Conservation (phyloP, 2,329 filamentous ascomycete species). For the Periconia sp. region DNA sequence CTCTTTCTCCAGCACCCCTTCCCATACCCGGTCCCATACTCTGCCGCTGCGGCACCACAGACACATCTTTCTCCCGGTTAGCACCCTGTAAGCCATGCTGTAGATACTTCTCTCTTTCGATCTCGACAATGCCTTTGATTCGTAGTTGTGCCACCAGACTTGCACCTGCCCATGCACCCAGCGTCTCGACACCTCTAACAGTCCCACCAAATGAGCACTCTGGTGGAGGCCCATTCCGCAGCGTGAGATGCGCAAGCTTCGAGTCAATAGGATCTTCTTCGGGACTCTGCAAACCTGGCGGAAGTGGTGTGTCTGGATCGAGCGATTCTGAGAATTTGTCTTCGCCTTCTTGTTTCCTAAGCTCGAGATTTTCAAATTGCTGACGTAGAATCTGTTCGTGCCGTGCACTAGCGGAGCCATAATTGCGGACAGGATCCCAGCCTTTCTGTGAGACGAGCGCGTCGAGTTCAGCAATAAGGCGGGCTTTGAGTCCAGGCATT, state of each 20-base stretch:
- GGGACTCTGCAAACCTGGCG: constrained; percentile 53
- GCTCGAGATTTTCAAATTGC: constrained; percentile 28
- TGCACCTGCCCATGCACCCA: constrained; percentile 77
- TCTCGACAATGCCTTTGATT: constrained; percentile 69
- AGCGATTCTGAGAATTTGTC: constrained; percentile 30
- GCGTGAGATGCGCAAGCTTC: constrained; percentile 59
- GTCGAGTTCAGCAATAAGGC: constrained; percentile 77
- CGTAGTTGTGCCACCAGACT: constrained; percentile 73
- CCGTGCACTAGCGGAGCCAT: constrained; percentile 60
- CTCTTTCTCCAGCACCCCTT: constrained; percentile 38
- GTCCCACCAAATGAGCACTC: constrained; percentile 58
- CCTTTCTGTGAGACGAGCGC: constrained; percentile 70
- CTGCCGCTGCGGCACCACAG: constrained; percentile 64
- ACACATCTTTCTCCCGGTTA: constrained; percentile 64
- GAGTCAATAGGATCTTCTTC: constrained; percentile 65
- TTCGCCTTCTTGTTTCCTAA: constrained; percentile 25
- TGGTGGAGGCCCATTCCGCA: constrained; percentile 48
- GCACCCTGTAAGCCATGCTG: constrained; percentile 71
- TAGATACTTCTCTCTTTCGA: constrained; percentile 75
- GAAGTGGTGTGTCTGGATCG: constrained; percentile 18
- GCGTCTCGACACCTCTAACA: constrained; percentile 69
- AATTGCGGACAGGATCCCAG: constrained; percentile 79
- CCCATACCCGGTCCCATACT: constrained; percentile 64
- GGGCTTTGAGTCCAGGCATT: constrained; percentile 78
- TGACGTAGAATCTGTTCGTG: constrained; percentile 35